phyloP scores from a whole-genome alignment of 2,329 filamentous ascomycete species.

The Penicillium sp. region DNA sequence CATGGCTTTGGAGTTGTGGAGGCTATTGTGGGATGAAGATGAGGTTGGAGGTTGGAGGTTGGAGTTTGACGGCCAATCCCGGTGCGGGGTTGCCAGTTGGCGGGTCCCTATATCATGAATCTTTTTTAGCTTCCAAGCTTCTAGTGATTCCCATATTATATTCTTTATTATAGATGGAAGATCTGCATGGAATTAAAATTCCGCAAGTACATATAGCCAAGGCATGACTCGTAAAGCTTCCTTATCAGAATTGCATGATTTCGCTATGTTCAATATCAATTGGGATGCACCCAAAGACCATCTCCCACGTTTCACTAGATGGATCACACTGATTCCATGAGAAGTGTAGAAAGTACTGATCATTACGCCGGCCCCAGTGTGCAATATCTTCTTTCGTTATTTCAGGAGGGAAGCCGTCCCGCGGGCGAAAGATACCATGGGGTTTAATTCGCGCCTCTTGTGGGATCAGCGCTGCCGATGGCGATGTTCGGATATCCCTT shows the following conservation, averaged over 20 bases:
- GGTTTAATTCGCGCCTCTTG: slow-evolving; percentile 29
- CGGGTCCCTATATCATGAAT: neutral
- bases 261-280: slow-evolving; percentile 10
- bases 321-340: slow-evolving; percentile 22
- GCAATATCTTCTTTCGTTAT: slow-evolving; percentile 19
- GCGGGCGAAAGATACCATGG: slow-evolving; percentile 24
- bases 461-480: slow-evolving; percentile 14
- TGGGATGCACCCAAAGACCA: slow-evolving; percentile 24
- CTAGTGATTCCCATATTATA: no score
- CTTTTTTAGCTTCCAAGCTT: no score
- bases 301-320: slow-evolving; percentile 16
- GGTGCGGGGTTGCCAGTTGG: neutral
- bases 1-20: neutral
- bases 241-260: neutral
- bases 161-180: no score
- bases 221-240: no score
- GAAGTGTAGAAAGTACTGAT: slow-evolving; percentile 25
- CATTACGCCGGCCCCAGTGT: slow-evolving; percentile 17
- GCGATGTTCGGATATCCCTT: neutral
- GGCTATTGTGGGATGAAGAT: neutral
- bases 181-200: no score
- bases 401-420: slow-evolving; percentile 17
- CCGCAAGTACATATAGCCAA: no score
- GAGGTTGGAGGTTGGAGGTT: neutral
- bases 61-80: slow-evolving; percentile 3